Conservation (phyloP, 2,329 filamentous ascomycete species). For the Onygenales sp. region DNA sequence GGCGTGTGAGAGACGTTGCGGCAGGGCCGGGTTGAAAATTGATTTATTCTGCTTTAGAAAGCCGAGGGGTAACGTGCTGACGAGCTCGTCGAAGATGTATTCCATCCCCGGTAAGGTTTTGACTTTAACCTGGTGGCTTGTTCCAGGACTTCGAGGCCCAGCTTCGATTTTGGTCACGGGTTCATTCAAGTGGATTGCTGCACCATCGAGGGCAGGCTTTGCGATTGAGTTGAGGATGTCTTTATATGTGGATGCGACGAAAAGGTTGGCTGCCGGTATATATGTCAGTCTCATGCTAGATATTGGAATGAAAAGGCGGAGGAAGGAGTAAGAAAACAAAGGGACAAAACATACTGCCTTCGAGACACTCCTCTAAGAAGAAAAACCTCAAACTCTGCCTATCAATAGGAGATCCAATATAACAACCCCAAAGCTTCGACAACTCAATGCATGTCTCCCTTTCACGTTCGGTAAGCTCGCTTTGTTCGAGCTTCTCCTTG, state of each 20-base stretch:
- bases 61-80: constrained; percentile 44
- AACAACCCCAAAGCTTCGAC: constrained; percentile 54
- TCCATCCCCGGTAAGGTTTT: constrained; percentile 27
- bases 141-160: constrained; percentile 9
- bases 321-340: not conserved
- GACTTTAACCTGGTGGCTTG: constrained; percentile 35
- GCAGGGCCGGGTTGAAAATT: constrained; percentile 37
- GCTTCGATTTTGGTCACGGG: constrained; percentile 33
- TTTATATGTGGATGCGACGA: constrained; percentile 52
- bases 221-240: constrained; percentile 47
- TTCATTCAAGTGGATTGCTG: constrained; percentile 39
- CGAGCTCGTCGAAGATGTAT: constrained; percentile 41
- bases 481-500: constrained; percentile 37
- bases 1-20: constrained; percentile 32
- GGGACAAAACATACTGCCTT: constrained; percentile 40
- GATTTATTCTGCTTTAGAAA: constrained; percentile 42
- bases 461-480: constrained; percentile 29
- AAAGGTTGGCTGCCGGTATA: constrained; percentile 45
- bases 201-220: constrained; percentile 36
- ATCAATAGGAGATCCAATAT: constrained; percentile 51
- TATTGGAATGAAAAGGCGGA: not conserved
- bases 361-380: constrained; percentile 57
- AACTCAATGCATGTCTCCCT: constrained; percentile 43
- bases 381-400: constrained; percentile 55
- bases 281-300: constrained; percentile 2